phyloP scores from a whole-genome alignment of 148 eudicot genomes.

The Linanthus parryae region DNA sequence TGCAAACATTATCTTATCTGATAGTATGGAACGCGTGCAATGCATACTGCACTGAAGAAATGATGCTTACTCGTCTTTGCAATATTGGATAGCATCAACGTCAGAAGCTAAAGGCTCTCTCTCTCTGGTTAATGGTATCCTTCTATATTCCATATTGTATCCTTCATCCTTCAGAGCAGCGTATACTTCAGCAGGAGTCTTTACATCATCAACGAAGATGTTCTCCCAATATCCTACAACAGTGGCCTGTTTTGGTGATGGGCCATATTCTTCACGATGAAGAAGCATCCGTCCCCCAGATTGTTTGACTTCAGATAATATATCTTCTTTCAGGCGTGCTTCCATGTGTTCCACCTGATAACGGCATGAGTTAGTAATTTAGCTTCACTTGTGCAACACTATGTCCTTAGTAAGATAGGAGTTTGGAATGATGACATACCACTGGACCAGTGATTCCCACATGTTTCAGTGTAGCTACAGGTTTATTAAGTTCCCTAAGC shows the following conservation, averaged over 20 bases:
- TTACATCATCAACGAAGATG: conserved; percentile 68
- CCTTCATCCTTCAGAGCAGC: conserved; percentile 65
- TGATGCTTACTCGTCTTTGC: conserved; percentile 70
- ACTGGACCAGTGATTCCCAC: conserved; percentile 91
- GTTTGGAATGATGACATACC: conserved; percentile 37
- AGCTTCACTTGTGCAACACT: not conserved
- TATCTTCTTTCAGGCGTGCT: conserved; percentile 86
- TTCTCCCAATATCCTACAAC: conserved; percentile 96
- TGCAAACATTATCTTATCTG: not conserved
- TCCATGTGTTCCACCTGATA: conserved; percentile 93
- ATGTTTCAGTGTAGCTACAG: conserved; percentile 91
- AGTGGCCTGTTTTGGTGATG: conserved; percentile 59
- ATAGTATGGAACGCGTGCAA: not conserved
- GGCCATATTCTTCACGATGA: conserved; percentile 86
- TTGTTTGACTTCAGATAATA: conserved; percentile 66
- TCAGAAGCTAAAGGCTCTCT: conserved; percentile 87
- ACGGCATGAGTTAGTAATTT: not conserved
- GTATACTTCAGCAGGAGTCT: conserved; percentile 90
- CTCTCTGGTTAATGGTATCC: conserved; percentile 92
- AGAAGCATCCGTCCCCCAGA: conserved; percentile 97
- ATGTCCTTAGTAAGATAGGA: conserved; percentile 4
- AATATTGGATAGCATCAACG: conserved; percentile 76
- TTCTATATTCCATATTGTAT: conserved; percentile 46
- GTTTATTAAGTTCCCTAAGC: conserved; percentile 82
- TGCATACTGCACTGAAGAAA: not conserved